Evolutionary conservation across 2,329 filamentous ascomycete species (phyloP), one percentile per base, ranked within the genome.

Genomic region (Neonectria neomacrospora): DNA sequence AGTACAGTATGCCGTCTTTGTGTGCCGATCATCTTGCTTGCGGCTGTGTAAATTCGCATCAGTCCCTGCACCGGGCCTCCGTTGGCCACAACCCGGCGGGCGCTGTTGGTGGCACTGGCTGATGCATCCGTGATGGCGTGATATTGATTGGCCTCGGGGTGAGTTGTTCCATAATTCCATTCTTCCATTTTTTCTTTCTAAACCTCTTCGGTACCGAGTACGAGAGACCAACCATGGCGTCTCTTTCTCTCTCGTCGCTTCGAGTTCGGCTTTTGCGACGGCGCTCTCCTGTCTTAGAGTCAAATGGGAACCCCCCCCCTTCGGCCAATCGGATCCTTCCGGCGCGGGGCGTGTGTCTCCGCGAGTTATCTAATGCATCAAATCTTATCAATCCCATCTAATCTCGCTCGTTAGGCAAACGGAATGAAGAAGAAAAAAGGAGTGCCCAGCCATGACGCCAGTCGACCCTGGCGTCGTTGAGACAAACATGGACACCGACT

Each of bases 371-470:
- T 58, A 61, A 66, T 66, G 54, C 12, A 48, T 51, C 60, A 54
- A 68, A 65, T 68, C 61, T 73, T 73, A 73, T 73, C 71, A 73
- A 73, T 73, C 71, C 67, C 65, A 73, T 73, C 71, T 73, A 73
- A 73, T 72, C 71, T 72, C 65, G 57, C 58, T 41, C 64, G 42
- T 59, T 53, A 53, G 42, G 59, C 61, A 54, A 52, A 45, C 34
- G 44, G 50, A 61, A 61, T 54, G 26, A 52, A 61, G 5, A 5
- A 39, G 18, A 14, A 20, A 41, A 41, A 44, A 26, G 48, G 34
- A 53, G 34, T 42, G 51, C 50, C 28, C 18, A 50, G 34, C 39
- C 53, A 63, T 63, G 50, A 58, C 45, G 58, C 58, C 23, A 6
- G 22, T 50, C 42, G 45, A 26, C 11, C 23, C 26, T 23, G 32